A percentile compares a stretch with the other conserved stretches of the same genome.
Evolutionary conservation across 306 rosid genomes (phyloP).

Genomic region (Vicia sativa): DNA sequence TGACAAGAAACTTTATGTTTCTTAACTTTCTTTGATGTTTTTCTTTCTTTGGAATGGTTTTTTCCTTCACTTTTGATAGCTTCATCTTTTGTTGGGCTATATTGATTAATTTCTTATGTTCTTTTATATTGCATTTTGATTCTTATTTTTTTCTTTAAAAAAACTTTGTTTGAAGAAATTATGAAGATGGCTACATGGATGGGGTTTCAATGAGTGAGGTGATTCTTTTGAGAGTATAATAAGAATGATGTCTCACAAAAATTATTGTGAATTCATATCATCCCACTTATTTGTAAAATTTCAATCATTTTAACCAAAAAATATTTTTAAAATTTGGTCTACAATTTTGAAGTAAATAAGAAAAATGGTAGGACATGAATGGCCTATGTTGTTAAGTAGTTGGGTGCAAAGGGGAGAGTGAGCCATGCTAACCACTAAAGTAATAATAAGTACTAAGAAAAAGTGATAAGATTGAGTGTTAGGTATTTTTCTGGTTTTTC

Average conservation of each 20-base stretch:
- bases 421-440: constrained; percentile 75
- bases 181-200: not conserved
- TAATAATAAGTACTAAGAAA: constrained; percentile 62
- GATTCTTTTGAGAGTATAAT: not conserved
- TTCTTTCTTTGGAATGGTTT: not conserved
- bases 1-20: constrained; percentile 20
- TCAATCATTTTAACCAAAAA: too few relatives aligned
- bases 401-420: constrained; percentile 47
- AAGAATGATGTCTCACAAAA: too few relatives aligned
- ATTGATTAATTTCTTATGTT: constrained; percentile 10
- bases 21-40: constrained; percentile 17
- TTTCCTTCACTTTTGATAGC: not conserved
- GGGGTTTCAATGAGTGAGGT: constrained; percentile 18
- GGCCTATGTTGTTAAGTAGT: constrained; percentile 62
- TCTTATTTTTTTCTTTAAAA: not conserved
- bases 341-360: not conserved
- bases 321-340: not conserved
- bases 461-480: constrained; percentile 66
- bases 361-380: constrained; percentile 36
- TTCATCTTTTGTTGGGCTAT: constrained; percentile 16
- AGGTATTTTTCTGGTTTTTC: constrained; percentile 67
- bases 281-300: too few relatives aligned
- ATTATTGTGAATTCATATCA: too few relatives aligned
- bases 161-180: constrained; percentile 34
- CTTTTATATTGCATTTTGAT: not conserved